Conservation (phyloP, 495 filamentous ascomycete genomes). For the Aspergillus egyptiacus region DNA sequence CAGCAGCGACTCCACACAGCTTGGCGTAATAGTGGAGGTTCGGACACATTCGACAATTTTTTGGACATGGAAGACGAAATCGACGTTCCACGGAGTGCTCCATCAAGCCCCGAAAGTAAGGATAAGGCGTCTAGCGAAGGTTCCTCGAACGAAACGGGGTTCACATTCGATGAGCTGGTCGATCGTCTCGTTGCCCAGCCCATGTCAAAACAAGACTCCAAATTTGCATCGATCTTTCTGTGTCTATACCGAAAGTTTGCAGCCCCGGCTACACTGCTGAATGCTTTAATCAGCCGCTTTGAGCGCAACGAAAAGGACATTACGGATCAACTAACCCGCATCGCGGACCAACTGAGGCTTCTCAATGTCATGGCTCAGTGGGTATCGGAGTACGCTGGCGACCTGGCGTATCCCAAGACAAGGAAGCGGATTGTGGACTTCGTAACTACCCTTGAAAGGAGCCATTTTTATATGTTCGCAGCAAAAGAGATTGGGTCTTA, state of each 20-base stretch:
- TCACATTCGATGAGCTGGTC: constrained; percentile 81
- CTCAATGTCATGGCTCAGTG: constrained; percentile 82
- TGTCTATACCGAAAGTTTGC: constrained; percentile 96
- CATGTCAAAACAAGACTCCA: constrained; percentile 77
- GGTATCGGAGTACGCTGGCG: constrained; percentile 84
- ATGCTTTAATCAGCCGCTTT: constrained; percentile 66
- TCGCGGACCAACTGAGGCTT: constrained; percentile 72
- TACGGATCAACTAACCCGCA: constrained; percentile 58
- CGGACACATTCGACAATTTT: constrained; percentile 41
- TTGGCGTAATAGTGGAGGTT: constrained; percentile 40
- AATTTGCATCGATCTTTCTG: constrained; percentile 80
- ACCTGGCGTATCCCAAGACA: constrained; percentile 80
- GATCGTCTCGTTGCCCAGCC: constrained; percentile 75
- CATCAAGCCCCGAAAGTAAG: constrained; percentile 31
- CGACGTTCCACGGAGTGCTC: constrained; percentile 29
- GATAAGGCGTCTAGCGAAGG: constrained; percentile 32
- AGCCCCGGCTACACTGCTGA: constrained; percentile 67
- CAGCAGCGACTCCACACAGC: constrained; percentile 33
- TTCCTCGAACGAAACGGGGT: constrained; percentile 46
- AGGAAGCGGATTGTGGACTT: constrained; percentile 65
- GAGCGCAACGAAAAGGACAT: constrained; percentile 59
- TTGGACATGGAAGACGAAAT: constrained; percentile 44
- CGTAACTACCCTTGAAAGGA: constrained; percentile 58
- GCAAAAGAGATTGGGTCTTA: constrained; percentile 73
- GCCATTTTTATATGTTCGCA: constrained; percentile 71